phyloP scores from a whole-genome alignment of 225 moss, liverwort and hornwort genomes.

The Lunularia cruciata region DNA sequence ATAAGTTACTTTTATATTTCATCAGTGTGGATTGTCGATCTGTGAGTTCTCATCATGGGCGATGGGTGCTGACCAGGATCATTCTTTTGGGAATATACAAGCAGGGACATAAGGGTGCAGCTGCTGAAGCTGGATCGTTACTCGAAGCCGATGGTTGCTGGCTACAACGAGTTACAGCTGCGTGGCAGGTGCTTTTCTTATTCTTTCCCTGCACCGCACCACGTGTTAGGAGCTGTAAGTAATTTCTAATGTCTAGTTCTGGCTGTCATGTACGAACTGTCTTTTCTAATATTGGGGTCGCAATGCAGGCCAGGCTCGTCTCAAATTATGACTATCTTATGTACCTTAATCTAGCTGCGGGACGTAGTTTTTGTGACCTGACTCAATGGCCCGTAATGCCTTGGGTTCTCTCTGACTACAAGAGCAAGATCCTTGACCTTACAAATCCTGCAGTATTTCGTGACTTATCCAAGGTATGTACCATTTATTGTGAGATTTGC shows the following conservation, averaged over 20 bases:
- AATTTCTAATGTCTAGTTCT: too few species aligned
- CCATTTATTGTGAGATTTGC: too few species aligned
- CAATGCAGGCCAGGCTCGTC: conserved; percentile 73
- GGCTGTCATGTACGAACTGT: too few species aligned
- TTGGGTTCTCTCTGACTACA: conserved; percentile 92
- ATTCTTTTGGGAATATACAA: conserved; percentile 68
- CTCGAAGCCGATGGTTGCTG: conserved; percentile 94
- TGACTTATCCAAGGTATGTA: conserved; percentile 82
- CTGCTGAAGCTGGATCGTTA: conserved; percentile 91
- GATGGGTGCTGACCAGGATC: conserved; percentile 79
- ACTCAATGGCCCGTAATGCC: conserved; percentile 99
- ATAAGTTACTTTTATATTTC: background rate
- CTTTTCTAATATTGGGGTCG: background rate
- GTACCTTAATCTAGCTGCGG: conserved; percentile 94
- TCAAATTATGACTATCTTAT: conserved; percentile 99
- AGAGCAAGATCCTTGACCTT: conserved; percentile 77
- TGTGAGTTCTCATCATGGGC: conserved; percentile 48
- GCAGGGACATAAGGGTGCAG: conserved; percentile 93
- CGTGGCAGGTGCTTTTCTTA: conserved; percentile 72
- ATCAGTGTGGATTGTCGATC: conserved; percentile 20
- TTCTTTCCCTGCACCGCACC: background rate
- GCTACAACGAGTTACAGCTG: conserved; percentile 83
- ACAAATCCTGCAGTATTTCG: conserved; percentile 75
- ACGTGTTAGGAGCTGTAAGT: background rate
- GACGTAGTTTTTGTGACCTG: conserved; percentile 97